Base-by-base conservation (phyloP, 371 early-diverging fungal species). In the Mucor indicus region DNA sequence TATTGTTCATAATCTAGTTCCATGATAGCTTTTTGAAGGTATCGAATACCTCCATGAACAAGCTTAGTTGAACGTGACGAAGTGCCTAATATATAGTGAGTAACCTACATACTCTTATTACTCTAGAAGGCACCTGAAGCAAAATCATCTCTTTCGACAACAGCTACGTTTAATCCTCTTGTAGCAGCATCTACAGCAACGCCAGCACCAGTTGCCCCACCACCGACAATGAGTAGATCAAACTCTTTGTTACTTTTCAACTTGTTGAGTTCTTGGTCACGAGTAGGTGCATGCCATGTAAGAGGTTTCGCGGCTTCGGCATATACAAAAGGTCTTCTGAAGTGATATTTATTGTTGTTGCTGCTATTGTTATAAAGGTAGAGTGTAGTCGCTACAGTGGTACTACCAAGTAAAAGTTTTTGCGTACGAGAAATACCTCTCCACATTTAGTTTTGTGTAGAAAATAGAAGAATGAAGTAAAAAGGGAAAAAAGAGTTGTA, bases 1-100 rank as follows among this genome's bases (percentile, higher is more conserved):
- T 93, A 97, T 67, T 99, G 99, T 69, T 89, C 96, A 67, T 88
- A 89, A 60, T 97, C 98, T 16, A 97, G 71, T 40, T 96, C 92
- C 78, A 86, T 83, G 42, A 99, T 82, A 4, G 99, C 99, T 75
- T 98, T 98, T 72, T 98, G 98, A 53, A 99, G 81, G 71, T 99
- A 99, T 44, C 99, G 84, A 29, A 99, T 98, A 60, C 99, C 99
- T 49, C 99, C 99, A 64, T 99, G 99, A 16, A 99, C 92, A 11
- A 99, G 81, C 64, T 99, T 99, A 5, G 99, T 99, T 15, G 92
- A 91, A 55, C 97, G 84, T 2, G 98, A 98, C 25, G 93, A 92
- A 2, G 99, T 99, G 38, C 93, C 96, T 73, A 35, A n/a, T n/a
- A n/a, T n/a, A n/a, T n/a, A n/a, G n/a, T n/a, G n/a, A n/a, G n/a